Conservation (phyloP, 345 rosid genomes). For the Eucalyptus marginata region DNA sequence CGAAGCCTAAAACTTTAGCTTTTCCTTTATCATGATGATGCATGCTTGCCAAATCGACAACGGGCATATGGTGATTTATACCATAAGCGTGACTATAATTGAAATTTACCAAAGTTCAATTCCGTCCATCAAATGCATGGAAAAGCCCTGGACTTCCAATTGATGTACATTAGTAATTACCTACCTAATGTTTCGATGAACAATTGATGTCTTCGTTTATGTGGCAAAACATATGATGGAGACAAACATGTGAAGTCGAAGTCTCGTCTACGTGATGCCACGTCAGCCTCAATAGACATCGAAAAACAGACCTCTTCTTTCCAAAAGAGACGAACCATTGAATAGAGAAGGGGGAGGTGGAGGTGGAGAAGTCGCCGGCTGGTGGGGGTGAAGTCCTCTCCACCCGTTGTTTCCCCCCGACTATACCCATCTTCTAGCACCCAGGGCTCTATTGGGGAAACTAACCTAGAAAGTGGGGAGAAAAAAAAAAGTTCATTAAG, state of each 20-base stretch:
- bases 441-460: background rate
- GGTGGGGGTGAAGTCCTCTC: background rate
- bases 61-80: background rate
- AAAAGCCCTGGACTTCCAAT: background rate
- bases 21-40: background rate
- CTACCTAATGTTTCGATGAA: background rate
- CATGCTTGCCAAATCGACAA: background rate
- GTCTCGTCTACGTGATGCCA: background rate
- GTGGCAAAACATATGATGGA: background rate
- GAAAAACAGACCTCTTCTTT: background rate
- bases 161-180: background rate
- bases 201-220: background rate
- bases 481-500: rapidly evolving
- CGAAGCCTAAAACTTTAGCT: background rate
- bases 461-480: background rate
- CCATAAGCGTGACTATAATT: background rate
- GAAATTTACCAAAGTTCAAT: background rate
- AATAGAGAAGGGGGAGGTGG: background rate
- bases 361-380: background rate
- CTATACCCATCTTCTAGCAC: background rate
- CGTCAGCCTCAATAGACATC: background rate
- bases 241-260: background rate
- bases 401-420: background rate
- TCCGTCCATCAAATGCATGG: background rate
- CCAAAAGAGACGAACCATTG: background rate